Conservation (phyloP, 1,284 basidiomycete species). For the Malassezia vespertilionis region DNA sequence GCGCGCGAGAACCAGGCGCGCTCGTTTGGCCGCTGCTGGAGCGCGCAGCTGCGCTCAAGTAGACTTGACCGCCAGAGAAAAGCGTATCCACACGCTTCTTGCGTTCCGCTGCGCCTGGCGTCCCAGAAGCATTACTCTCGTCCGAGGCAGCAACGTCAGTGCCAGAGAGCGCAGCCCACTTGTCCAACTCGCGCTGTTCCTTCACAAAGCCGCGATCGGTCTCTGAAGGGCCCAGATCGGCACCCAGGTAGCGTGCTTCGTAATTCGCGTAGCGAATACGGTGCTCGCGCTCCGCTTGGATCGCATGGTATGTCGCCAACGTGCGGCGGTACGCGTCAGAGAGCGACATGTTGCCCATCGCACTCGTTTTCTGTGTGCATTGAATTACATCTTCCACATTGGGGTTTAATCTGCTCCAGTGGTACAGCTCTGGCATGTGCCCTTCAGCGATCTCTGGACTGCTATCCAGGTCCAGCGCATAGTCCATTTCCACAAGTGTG, state of each 20-base stretch:
- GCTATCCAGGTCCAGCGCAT: slow-evolving; percentile 51
- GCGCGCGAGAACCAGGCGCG: background rate
- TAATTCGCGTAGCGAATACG: slow-evolving; percentile 63
- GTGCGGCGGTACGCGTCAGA: slow-evolving; percentile 62
- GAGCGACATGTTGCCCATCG: slow-evolving; percentile 58
- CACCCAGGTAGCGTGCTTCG: slow-evolving; percentile 70
- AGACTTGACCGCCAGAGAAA: slow-evolving; percentile 11
- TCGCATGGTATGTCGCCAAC: slow-evolving; percentile 29
- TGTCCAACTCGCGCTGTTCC: slow-evolving; percentile 30
- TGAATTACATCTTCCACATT: slow-evolving; percentile 73
- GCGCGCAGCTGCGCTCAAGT: slow-evolving; percentile 4
- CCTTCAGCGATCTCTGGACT: slow-evolving; percentile 51
- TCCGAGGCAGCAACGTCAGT: slow-evolving; percentile 3
- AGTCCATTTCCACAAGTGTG: slow-evolving; percentile 60
- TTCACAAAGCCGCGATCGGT: slow-evolving; percentile 35
- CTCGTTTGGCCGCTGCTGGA: slow-evolving; percentile 1
- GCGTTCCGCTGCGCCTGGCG: background rate
- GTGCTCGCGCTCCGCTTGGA: slow-evolving; percentile 58
- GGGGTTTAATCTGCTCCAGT: slow-evolving; percentile 59
- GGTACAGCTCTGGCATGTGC: slow-evolving; percentile 66
- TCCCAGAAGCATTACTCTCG: background rate
- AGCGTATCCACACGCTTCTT: slow-evolving; percentile 4
- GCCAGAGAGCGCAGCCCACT: slow-evolving; percentile 28
- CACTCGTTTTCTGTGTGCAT: slow-evolving; percentile 68
- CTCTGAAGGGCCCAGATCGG: slow-evolving; percentile 53